Evolutionary conservation across 202 grass and related monocot species (phyloP), one percentile per base, ranked within the genome.

Genomic region (Elaeis oleifera): DNA sequence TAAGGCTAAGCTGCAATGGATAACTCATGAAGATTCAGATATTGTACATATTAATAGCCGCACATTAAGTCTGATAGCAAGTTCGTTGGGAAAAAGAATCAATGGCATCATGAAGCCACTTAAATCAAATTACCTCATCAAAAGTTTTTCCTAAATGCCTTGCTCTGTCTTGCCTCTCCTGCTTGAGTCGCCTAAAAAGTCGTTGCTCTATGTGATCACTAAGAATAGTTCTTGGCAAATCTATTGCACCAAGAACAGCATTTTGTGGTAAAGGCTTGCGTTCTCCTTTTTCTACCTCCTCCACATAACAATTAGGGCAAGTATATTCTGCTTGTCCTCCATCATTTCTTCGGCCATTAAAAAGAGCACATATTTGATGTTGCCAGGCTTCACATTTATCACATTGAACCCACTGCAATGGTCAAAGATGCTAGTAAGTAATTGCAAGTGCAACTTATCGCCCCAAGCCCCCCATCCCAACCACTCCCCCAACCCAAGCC

Each of bases 321-420:
- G 83, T 95, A 64, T 95, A 99, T 68, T 99, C 95, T 71, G 95
- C 95, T 85, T 99, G 82, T 50, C 83, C 95, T 32, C 95, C 95
- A 80, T 90, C 85, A 44, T 99, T 99, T 76, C 95, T 90, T 84
- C 83, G 87, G 20, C 85, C 89, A 84, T 99, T 99, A 62, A 99
- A 99, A 50, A 99, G 50, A 64, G 89, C 89, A 76, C 95, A 99
- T 69, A 99, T 95, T 74, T 99, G 95, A 70, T 99, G 95, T 63
- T 99, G 89, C 95, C 95, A 99, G 53, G 85, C 85, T 84, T 95
- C 95, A 81, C 95, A 99, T 72, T 95, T 99, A 79, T 99, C 95
- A 69, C 95, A 99, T 69, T 99, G 95, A 70, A 90, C 95, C 95
- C 95, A 99, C 95, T 99, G 78, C 26, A 68, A 68, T 69, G 70